Evolutionary conservation across 768 basidiomycete genomes (phyloP).

Genomic region (Panaeolus papilionaceus): DNA sequence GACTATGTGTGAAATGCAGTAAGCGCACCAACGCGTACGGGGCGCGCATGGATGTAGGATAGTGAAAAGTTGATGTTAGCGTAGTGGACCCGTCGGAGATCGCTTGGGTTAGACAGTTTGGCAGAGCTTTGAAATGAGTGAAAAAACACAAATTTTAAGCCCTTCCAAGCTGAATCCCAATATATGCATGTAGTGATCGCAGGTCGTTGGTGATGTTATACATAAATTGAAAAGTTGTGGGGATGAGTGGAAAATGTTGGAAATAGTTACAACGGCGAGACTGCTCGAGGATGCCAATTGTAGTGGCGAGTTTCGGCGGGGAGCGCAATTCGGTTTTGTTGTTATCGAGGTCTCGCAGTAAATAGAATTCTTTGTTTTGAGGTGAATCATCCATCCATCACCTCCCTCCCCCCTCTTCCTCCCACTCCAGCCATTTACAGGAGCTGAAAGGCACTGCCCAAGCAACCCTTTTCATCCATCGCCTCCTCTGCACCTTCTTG

Average conservation of each 20-base stretch:
- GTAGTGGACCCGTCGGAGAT: slow-evolving; percentile 13
- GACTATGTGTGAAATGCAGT: slow-evolving; percentile 1
- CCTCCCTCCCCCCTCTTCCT: slow-evolving; percentile 14
- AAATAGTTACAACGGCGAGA: slow-evolving; percentile 12
- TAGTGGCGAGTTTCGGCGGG: not conserved
- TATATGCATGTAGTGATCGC: slow-evolving; percentile 5
- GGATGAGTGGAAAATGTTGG: not conserved
- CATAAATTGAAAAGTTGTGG: slow-evolving; percentile 1
- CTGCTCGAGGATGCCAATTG: not conserved
- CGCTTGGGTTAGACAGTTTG: slow-evolving; percentile 13
- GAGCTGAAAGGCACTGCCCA: slow-evolving; percentile 73
- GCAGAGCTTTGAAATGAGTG: slow-evolving; percentile 5
- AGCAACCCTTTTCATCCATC: slow-evolving; percentile 32
- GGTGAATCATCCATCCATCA: not conserved
- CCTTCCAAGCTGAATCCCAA: slow-evolving; percentile 14
- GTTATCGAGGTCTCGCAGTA: slow-evolving; percentile 14
- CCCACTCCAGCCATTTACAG: slow-evolving; percentile 23
- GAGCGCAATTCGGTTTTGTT: slow-evolving; percentile 9
- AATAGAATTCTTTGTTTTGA: not conserved
- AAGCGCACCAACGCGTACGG: not conserved
- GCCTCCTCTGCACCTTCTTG: slow-evolving; percentile 42
- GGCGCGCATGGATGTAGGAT: slow-evolving; percentile 8
- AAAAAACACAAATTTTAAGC: slow-evolving; percentile 3
- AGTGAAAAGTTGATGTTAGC: slow-evolving; percentile 3
- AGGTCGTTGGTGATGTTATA: slow-evolving; percentile 9